Conservation (phyloP, 192 early-diverging fungal genomes). For the Entomortierella chlamydospora region DNA sequence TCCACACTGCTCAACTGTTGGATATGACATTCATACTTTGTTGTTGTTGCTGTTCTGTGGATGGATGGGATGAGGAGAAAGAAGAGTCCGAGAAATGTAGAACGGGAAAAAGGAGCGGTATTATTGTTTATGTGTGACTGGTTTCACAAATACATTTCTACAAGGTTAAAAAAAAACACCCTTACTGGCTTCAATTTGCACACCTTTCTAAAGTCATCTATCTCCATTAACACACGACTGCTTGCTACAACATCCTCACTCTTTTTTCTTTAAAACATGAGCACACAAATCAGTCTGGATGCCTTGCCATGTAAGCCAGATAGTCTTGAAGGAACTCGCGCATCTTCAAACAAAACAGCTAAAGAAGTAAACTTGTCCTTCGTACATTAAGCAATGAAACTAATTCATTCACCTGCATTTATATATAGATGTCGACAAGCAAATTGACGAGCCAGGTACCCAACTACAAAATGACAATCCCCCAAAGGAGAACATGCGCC, state of each 20-base stretch:
- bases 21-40: neutral
- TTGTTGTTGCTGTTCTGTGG: neutral
- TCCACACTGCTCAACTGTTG: too few relatives aligned
- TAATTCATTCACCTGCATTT: neutral
- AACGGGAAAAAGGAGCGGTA: too few relatives aligned
- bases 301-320: constrained; percentile 60
- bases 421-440: constrained; percentile 62
- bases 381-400: too few relatives aligned
- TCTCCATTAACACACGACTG: neutral
- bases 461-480: too few relatives aligned
- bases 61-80: neutral
- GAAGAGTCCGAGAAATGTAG: neutral
- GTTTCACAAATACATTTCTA: too few relatives aligned
- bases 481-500: too few relatives aligned
- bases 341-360: too few relatives aligned
- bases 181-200: too few relatives aligned
- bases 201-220: neutral
- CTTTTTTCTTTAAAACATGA: constrained; percentile 7
- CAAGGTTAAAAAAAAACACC: too few relatives aligned
- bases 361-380: too few relatives aligned
- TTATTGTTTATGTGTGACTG: constrained; percentile 26
- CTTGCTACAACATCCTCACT: neutral
- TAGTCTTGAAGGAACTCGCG: too few relatives aligned
- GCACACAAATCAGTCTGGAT: constrained; percentile 48
- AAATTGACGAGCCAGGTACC: constrained; percentile 62